phyloP scores from a whole-genome alignment of 1,139 yeast genomes.

The Yamadazyma siamensis region DNA sequence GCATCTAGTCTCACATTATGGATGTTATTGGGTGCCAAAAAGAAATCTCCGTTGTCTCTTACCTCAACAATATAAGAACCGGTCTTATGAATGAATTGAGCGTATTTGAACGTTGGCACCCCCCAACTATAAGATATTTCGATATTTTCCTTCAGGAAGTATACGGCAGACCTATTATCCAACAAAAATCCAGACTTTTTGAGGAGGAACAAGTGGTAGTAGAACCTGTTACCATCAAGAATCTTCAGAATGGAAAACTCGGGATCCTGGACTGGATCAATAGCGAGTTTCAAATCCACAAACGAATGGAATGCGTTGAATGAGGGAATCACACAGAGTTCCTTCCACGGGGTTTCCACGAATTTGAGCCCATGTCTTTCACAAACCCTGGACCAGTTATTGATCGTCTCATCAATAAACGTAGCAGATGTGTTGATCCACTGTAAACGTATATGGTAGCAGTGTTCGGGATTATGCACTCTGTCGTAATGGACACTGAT shows the following conservation, averaged over 20 bases:
- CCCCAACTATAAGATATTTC: slow-evolving; percentile 89
- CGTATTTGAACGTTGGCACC: slow-evolving; percentile 71
- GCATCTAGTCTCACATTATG: slow-evolving; percentile 64
- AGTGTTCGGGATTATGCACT: slow-evolving; percentile 92
- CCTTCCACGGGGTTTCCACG: slow-evolving; percentile 94
- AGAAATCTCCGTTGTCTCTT: slow-evolving; percentile 74
- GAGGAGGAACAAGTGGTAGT: slow-evolving; percentile 62
- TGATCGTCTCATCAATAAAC: slow-evolving; percentile 84
- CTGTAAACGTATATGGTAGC: slow-evolving; percentile 86
- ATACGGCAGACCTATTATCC: slow-evolving; percentile 75
- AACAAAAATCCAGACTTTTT: slow-evolving; percentile 69
- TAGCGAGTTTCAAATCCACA: slow-evolving; percentile 58
- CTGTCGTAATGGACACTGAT: slow-evolving; percentile 85
- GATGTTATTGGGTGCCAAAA: slow-evolving; percentile 77
- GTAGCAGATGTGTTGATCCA: slow-evolving; percentile 92
- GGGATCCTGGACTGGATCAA: slow-evolving; percentile 64
- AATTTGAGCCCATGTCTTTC: slow-evolving; percentile 81
- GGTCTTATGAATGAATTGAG: slow-evolving; percentile 85
- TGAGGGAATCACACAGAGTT: slow-evolving; percentile 70
- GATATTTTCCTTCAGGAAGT: slow-evolving; percentile 49
- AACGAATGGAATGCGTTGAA: slow-evolving; percentile 87
- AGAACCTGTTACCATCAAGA: slow-evolving; percentile 47
- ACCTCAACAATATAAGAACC: slow-evolving; percentile 91
- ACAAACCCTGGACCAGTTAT: slow-evolving; percentile 76
- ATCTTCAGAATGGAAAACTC: slow-evolving; percentile 53